These are phyloP conservation scores for Lophiotrema nucula DNA, from an alignment of 495 filamentous ascomycete species.

Conservation along the genomic window DNA sequence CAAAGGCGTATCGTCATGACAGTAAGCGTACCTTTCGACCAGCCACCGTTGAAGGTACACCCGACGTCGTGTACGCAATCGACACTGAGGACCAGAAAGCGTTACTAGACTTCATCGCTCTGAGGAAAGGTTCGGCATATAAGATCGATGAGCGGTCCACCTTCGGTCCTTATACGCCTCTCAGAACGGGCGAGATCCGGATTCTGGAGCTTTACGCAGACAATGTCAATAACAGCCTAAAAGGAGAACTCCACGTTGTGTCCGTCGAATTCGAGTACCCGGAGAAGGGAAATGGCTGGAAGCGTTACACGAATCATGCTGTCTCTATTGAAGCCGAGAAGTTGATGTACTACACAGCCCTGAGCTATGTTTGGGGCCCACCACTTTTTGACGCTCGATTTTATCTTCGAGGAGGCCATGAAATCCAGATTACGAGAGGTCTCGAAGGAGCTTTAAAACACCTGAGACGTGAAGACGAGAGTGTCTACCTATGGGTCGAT, in stretches of 20 bases:
- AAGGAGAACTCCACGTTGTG: background rate
- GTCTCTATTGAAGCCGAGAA: background rate
- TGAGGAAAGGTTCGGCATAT: too few relatives aligned
- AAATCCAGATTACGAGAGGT: background rate
- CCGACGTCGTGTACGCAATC: too few relatives aligned
- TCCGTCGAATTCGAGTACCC: background rate
- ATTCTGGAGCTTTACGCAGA: background rate
- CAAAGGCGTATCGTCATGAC: too few relatives aligned
- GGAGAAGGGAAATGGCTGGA: background rate
- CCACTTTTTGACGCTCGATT: background rate
- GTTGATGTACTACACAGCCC: background rate
- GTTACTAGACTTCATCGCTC: too few relatives aligned
- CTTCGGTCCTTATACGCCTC: too few relatives aligned
- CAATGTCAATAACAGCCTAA: background rate
- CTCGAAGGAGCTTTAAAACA: background rate
- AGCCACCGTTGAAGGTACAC: too few relatives aligned
- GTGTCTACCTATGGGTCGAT: constrained; percentile 5
- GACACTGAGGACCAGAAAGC: too few relatives aligned
- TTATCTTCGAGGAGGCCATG: background rate
- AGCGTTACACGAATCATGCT: background rate
- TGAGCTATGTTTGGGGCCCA: background rate
- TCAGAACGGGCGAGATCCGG: too few relatives aligned
- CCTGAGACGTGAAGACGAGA: background rate
- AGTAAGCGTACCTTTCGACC: too few relatives aligned
- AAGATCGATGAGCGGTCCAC: too few relatives aligned